Evolutionary conservation across 2,329 filamentous ascomycete species (phyloP).

Genomic region (Colletotrichum agaves): DNA sequence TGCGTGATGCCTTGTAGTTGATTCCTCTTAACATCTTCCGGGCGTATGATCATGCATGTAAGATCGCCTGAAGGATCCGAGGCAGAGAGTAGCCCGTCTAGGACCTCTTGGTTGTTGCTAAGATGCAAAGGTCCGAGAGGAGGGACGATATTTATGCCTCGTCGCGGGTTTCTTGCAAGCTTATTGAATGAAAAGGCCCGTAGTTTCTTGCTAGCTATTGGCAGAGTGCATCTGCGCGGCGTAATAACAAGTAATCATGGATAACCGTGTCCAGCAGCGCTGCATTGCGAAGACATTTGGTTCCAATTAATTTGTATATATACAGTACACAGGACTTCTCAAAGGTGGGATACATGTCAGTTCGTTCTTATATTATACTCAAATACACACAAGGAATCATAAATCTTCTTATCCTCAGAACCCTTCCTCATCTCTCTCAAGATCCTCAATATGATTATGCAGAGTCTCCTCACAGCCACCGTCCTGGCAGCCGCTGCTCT

Average conservation of each 20-base stretch:
- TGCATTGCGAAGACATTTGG: not conserved
- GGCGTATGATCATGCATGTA: not conserved
- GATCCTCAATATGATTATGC: not conserved
- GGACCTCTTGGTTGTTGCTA: not conserved
- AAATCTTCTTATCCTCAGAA: not conserved
- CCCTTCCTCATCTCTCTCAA: not conserved
- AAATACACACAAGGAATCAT: no score
- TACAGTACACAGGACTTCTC: not conserved
- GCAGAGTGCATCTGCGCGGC: not conserved
- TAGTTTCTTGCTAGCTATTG: not conserved
- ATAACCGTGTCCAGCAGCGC: not conserved
- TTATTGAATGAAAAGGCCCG: not conserved
- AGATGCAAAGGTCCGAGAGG: not conserved
- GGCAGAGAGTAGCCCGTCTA: not conserved
- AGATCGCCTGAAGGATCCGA: constrained; percentile 7
- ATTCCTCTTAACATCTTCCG: no score
- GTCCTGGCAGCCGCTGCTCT: not conserved
- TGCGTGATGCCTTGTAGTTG: no score
- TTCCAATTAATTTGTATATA: not conserved
- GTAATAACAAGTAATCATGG: not conserved
- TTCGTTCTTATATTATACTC: no score
- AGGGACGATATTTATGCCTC: not conserved
- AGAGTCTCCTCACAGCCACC: not conserved
- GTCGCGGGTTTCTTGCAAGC: not conserved
- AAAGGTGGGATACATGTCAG: no score